Evolutionary conservation across 2,329 filamentous ascomycete species (phyloP).

Genomic region (Pyricularia pennisetigena): DNA sequence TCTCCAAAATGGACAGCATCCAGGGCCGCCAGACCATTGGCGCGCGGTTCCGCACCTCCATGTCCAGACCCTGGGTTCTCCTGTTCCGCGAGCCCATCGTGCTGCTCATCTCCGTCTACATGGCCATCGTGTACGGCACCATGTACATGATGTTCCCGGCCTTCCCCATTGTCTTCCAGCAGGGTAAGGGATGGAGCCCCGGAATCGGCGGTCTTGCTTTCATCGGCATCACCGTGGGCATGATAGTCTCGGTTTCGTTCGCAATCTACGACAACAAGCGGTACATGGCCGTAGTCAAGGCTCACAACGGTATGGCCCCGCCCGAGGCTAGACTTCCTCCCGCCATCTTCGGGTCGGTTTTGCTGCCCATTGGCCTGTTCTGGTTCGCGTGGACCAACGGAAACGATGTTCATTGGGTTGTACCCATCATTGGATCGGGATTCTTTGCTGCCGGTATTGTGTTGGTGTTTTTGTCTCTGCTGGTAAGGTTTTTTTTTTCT

Average conservation of each 20-base stretch:
- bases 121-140: constrained; percentile 49
- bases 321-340: constrained; percentile 57
- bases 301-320: constrained; percentile 40
- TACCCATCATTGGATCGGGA: constrained; percentile 24
- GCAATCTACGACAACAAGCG: constrained; percentile 44
- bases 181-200: constrained; percentile 65
- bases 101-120: constrained; percentile 53
- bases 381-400: constrained; percentile 60
- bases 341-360: constrained; percentile 50
- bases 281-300: constrained; percentile 34
- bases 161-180: constrained; percentile 60
- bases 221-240: constrained; percentile 59
- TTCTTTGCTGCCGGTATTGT: constrained; percentile 38
- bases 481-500: constrained; percentile 16
- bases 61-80: constrained; percentile 57
- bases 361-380: constrained; percentile 55
- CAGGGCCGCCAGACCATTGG: constrained; percentile 24
- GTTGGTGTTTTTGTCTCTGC: constrained; percentile 54
- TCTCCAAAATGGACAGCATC: constrained; percentile 37
- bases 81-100: constrained; percentile 65
- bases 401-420: constrained; percentile 23
- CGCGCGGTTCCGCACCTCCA: constrained; percentile 44
- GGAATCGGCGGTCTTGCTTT: constrained; percentile 71
- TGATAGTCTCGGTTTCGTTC: constrained; percentile 47
- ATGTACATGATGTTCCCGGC: constrained; percentile 52